These are phyloP conservation scores for Lentinula edodes DNA, from an alignment of 768 basidiomycete species.

Conservation along the genomic window DNA sequence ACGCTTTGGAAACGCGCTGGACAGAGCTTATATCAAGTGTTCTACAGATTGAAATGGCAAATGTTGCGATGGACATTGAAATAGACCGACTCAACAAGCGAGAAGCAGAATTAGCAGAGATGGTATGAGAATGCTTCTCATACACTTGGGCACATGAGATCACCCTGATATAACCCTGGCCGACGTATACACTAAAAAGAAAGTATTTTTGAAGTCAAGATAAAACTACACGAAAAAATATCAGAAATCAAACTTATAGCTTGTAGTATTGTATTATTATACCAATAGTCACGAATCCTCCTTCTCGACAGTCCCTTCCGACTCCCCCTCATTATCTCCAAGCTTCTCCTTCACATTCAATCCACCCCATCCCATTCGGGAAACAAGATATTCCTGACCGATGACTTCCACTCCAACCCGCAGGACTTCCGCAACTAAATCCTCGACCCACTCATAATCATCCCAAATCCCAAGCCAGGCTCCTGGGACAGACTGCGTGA, in stretches of 20 bases:
- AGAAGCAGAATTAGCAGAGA: conserved; percentile 56
- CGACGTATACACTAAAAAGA: too few relatives aligned
- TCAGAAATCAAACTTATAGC: too few relatives aligned
- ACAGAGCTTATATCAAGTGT: conserved; percentile 88
- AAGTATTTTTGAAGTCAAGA: too few relatives aligned
- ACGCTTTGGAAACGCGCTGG: conserved; percentile 82
- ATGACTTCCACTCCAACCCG: conserved; percentile 83
- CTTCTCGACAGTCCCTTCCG: conserved; percentile 5
- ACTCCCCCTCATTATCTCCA: conserved; percentile 10
- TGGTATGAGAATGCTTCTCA: conserved; percentile 11
- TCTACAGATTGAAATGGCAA: conserved; percentile 94
- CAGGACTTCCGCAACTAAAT: conserved; percentile 82
- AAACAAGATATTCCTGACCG: conserved; percentile 87
- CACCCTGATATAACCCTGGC: too few relatives aligned
- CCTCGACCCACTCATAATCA: conserved; percentile 94
- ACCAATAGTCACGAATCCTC: conserved; percentile 31
- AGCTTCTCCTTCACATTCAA: conserved; percentile 17
- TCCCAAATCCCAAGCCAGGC: conserved; percentile 90
- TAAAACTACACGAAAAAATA: too few relatives aligned
- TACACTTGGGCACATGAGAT: background rate
- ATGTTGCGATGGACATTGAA: conserved; percentile 81
- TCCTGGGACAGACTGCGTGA: conserved; percentile 81
- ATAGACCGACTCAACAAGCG: conserved; percentile 53
- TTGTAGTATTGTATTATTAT: conserved; percentile 12
- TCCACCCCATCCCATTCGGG: conserved; percentile 77